Percentiles rank a stretch among this genome's conserved stretches.
Conservation (phyloP, 2,329 filamentous ascomycete species). For the Graphilbum sp. region DNA sequence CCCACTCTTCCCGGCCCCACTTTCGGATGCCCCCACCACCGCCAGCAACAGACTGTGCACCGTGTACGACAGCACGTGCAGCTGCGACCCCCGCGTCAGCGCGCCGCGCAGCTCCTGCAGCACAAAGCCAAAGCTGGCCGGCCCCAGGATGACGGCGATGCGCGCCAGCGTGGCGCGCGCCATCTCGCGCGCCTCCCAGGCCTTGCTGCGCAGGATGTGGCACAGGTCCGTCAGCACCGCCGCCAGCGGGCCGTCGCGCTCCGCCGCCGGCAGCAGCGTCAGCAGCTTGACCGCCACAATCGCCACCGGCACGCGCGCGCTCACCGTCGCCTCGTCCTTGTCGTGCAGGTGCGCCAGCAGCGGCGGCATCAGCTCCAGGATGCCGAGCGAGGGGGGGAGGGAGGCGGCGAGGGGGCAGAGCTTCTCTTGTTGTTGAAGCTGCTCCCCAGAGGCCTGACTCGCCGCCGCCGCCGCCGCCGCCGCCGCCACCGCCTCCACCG, state of each 20-base stretch:
- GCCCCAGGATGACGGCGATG: conserved; percentile 65
- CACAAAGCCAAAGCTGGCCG: conserved; percentile 79
- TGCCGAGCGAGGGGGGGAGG: conserved; percentile 52
- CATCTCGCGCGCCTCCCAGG: conserved; percentile 79
- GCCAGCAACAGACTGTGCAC: conserved; percentile 79
- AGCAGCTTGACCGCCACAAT: conserved; percentile 80
- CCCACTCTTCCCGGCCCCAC: too few relatives aligned
- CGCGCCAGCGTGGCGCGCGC: conserved; percentile 76
- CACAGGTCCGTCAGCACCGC: conserved; percentile 81
- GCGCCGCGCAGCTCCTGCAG: conserved; percentile 77
- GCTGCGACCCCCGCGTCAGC: conserved; percentile 71
- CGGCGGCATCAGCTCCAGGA: conserved; percentile 61
- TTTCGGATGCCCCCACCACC: conserved; percentile 48
- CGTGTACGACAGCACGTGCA: conserved; percentile 90
- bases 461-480: conserved; percentile 13
- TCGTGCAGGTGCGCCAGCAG: conserved; percentile 77
- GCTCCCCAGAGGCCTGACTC: conserved; percentile 8
- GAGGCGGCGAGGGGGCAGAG: conserved; percentile 47
- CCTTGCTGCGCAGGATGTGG: conserved; percentile 78
- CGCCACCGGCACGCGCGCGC: conserved; percentile 77
- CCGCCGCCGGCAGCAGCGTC: conserved; percentile 56
- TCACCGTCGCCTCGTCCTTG: conserved; percentile 89
- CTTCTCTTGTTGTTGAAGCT: conserved; percentile 10
- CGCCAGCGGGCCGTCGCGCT: conserved; percentile 60
- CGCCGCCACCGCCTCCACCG: conserved; percentile 35